A percentile compares a stretch with the other conserved stretches of the same genome.
These are phyloP conservation scores for Leccinum boreale DNA, from an alignment of 768 basidiomycete species.

Conservation along the genomic window DNA sequence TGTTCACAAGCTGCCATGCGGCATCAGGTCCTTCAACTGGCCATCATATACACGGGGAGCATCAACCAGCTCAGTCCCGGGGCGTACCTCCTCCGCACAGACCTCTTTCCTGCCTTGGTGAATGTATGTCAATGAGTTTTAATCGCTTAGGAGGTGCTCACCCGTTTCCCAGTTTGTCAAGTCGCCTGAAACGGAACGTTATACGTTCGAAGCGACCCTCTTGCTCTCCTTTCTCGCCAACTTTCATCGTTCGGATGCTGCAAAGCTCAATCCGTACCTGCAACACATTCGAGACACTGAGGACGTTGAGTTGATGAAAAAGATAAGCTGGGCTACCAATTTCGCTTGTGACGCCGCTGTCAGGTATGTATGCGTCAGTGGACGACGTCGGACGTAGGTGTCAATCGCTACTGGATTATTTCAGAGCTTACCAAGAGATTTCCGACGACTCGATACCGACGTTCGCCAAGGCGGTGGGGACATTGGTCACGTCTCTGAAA, in stretches of 20 bases:
- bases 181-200: conserved; percentile 50
- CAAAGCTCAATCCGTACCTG: conserved; percentile 65
- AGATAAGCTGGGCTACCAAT: conserved; percentile 55
- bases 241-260: conserved; percentile 71
- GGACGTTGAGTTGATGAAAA: conserved; percentile 52
- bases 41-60: conserved; percentile 55
- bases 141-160: background rate
- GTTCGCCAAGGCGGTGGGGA: conserved; percentile 48
- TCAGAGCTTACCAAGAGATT: conserved; percentile 56
- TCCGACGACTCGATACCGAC: conserved; percentile 51
- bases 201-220: conserved; percentile 56
- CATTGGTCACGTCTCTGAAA: conserved; percentile 48
- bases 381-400: background rate
- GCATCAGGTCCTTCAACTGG: conserved; percentile 55
- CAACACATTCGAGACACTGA: conserved; percentile 45
- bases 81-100: conserved; percentile 63
- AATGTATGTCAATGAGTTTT: conserved; percentile 35
- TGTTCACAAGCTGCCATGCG: conserved; percentile 40
- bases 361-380: conserved; percentile 37
- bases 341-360: conserved; percentile 50
- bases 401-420: background rate
- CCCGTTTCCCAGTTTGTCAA: conserved; percentile 47
- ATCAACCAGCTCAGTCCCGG: conserved; percentile 65
- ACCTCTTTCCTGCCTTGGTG: conserved; percentile 55
- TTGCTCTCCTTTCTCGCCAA: conserved; percentile 64